Evolutionary conservation across 352 stramenopile species (phyloP).

Genomic region (Phytophthora ramorum): DNA sequence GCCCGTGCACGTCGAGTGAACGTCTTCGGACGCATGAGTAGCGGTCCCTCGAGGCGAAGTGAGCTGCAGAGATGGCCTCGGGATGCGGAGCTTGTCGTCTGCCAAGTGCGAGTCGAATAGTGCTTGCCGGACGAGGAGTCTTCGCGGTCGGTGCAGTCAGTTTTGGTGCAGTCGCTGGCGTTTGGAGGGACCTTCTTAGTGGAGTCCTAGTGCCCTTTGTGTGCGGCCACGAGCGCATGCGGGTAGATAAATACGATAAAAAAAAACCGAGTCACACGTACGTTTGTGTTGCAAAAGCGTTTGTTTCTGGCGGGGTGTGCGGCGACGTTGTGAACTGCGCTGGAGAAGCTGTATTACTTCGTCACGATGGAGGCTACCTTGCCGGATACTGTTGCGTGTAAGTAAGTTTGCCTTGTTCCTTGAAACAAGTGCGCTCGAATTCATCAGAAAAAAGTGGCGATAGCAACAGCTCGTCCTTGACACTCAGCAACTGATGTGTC

Average conservation of each 20-base stretch:
- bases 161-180: constrained; percentile 2
- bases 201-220: constrained; percentile 8
- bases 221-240: constrained; percentile 5
- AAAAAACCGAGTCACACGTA: constrained; percentile 13
- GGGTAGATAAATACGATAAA: constrained; percentile 1
- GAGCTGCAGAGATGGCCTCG: not conserved
- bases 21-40: not conserved
- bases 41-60: not conserved
- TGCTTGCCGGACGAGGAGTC: not conserved
- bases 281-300: constrained; percentile 3
- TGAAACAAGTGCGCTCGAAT: too few relatives aligned
- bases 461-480: too few relatives aligned
- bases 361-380: too few relatives aligned
- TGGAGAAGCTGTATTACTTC: too few relatives aligned
- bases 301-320: too few relatives aligned
- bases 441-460: too few relatives aligned
- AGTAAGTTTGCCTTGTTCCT: too few relatives aligned
- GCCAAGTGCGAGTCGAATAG: not conserved
- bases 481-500: not conserved
- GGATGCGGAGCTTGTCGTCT: not conserved
- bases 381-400: too few relatives aligned
- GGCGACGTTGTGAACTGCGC: too few relatives aligned
- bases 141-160: not conserved
- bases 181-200: constrained; percentile 2
- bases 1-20: constrained; percentile 26